These are phyloP conservation scores for Globisporangium recalcitrans DNA, from an alignment of 352 stramenopile species.

Conservation along the genomic window DNA sequence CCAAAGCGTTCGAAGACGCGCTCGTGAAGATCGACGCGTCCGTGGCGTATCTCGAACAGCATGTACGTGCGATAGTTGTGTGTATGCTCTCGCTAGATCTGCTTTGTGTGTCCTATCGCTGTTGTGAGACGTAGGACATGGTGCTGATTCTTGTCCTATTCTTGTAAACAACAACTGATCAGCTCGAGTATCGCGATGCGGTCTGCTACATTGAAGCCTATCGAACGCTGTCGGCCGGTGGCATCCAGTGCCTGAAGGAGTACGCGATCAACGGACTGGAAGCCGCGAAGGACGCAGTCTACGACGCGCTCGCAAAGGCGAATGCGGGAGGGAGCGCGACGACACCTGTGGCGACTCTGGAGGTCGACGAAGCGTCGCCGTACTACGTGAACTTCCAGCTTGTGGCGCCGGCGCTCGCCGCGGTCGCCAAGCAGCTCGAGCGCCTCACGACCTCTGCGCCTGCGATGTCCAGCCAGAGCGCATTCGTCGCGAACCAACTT, in stretches of 20 bases:
- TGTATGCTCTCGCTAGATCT: background rate
- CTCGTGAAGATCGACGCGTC: constrained; percentile 68
- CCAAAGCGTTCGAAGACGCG: constrained; percentile 44
- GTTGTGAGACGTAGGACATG: background rate
- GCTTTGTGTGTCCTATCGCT: background rate
- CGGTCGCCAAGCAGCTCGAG: constrained; percentile 59
- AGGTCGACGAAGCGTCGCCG: constrained; percentile 64
- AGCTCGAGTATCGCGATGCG: constrained; percentile 69
- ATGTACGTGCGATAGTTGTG: constrained; percentile 36
- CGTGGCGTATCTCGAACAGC: constrained; percentile 54
- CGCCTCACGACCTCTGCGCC: constrained; percentile 24
- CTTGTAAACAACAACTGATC: background rate
- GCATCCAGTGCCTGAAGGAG: constrained; percentile 62
- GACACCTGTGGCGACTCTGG: constrained; percentile 11
- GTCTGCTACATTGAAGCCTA: constrained; percentile 75
- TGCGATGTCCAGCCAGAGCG: constrained; percentile 20
- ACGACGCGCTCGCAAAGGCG: constrained; percentile 42
- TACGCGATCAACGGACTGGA: constrained; percentile 67
- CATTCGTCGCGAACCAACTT: constrained; percentile 36
- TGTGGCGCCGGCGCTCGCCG: constrained; percentile 49
- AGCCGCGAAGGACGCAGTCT: constrained; percentile 59
- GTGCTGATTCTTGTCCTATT: constrained; percentile 1
- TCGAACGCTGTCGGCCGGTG: constrained; percentile 48
- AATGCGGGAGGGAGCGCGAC: background rate
- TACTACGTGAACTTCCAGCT: constrained; percentile 81